Evolutionary conservation across 148 eudicot species (phyloP), one percentile per base, ranked within the genome.

Genomic region (Salicornia ramosissima): DNA sequence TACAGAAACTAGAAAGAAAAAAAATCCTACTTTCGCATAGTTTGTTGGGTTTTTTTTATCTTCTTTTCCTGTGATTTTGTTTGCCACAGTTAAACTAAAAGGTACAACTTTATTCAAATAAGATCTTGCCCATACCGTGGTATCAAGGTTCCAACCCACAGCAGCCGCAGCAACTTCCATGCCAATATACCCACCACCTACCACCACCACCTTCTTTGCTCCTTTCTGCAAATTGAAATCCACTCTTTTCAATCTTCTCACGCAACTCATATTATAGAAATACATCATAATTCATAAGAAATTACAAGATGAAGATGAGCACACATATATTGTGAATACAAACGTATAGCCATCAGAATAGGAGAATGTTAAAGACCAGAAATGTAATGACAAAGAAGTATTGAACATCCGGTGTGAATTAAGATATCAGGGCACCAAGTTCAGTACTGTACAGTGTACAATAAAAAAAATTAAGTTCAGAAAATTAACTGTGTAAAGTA

Each of bases 151-250:
- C 99, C 99, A 94, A 25, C 83, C 96, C 64, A 82, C 90, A 69
- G 99, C 82, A 22, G 99, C 97, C 51, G 99, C 99, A 68, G 97
- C 97, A 81, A 91, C 90, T 83, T 94, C 99, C 99, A 94, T 94
- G 75, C 99, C 99, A 73, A 94, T 91, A 72, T 94, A 94, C 64
- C 99, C 99, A 80, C 98, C 99, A 75, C 99, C 99, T 34, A 94
- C 96, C 2, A 94, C 82, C 18, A 89, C 99, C 65, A 90, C 87
- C 77, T 91, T 94, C 67, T 75, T 77, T 52, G 97, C 86, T 74
- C 83, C 89, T 74, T 73, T 92, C 99, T 94, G 61, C 75, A 84
- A 71, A 67, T 42, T 39, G 45, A 28, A 77, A 73, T 25, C 24
- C 57, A 72, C 68, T 14, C 28, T 53, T 49, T 69, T 45, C 19